Evolutionary conservation across 352 stramenopile species (phyloP).

Genomic region (Plasmopara viticola): DNA sequence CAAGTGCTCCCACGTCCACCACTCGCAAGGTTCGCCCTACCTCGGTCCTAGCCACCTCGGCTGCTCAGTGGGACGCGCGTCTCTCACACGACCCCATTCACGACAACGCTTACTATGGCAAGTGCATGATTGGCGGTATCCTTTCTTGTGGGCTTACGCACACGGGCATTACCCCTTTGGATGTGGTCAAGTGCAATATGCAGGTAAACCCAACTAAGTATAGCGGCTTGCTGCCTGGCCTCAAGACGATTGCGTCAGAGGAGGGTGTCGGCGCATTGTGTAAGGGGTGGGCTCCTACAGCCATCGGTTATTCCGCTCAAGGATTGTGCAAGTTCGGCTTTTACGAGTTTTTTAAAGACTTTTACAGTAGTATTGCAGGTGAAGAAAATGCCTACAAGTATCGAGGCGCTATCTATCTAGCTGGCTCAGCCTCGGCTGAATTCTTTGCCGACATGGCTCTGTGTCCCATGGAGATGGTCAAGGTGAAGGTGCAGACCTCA

Average conservation of each 20-base stretch:
- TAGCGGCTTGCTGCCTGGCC: constrained; percentile 60
- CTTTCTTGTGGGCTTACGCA: constrained; percentile 91
- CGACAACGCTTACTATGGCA: constrained; percentile 89
- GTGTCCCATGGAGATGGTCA: constrained; percentile 94
- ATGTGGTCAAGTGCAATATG: constrained; percentile 96
- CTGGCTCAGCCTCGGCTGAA: constrained; percentile 89
- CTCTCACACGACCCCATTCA: constrained; percentile 77
- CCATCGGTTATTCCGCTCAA: constrained; percentile 89
- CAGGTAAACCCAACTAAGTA: constrained; percentile 89
- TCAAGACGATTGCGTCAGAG: constrained; percentile 85
- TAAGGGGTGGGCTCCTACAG: constrained; percentile 90
- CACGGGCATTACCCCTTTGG: constrained; percentile 89
- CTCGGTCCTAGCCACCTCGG: constrained; percentile 68
- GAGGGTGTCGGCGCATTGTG: constrained; percentile 77
- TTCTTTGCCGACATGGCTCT: constrained; percentile 92
- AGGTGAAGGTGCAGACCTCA: constrained; percentile 92
- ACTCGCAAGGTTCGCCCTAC: constrained; percentile 26
- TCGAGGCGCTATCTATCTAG: constrained; percentile 88
- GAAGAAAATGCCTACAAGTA: constrained; percentile 92
- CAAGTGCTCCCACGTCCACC: constrained; percentile 35
- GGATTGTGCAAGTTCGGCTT: constrained; percentile 92
- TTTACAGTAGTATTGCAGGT: constrained; percentile 86
- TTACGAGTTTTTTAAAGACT: constrained; percentile 95
- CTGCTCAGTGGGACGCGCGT: constrained; percentile 75
- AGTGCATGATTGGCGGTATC: constrained; percentile 92